Percentiles rank a stretch among this genome's conserved stretches.
Conservation (phyloP, 2,329 filamentous ascomycete species). For the Fusarium napiforme region DNA sequence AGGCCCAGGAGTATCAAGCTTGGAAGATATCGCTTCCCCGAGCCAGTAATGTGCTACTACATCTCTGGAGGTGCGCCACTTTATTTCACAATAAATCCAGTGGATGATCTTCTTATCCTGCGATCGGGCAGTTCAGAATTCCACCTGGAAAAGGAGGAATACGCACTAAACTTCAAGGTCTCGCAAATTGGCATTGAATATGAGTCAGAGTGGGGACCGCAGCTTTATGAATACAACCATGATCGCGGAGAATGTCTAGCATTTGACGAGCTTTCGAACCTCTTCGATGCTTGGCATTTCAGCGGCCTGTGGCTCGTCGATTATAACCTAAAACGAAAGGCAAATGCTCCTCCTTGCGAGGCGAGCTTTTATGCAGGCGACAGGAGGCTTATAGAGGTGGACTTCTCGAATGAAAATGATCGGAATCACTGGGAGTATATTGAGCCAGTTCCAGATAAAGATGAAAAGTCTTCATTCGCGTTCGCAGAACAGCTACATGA, state of each 20-base stretch:
- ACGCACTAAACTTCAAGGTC: too few relatives aligned
- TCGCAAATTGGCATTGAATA: neutral
- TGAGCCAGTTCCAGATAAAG: too few relatives aligned
- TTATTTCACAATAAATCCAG: neutral
- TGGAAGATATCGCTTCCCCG: too few relatives aligned
- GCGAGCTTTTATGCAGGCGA: neutral
- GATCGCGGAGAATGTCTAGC: neutral
- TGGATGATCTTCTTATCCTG: too few relatives aligned
- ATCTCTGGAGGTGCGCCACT: neutral
- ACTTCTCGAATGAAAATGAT: fast-evolving
- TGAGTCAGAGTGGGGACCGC: neutral
- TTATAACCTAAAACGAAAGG: neutral
- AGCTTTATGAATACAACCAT: neutral
- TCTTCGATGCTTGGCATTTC: too few relatives aligned
- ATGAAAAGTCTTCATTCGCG: neutral
- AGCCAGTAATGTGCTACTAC: too few relatives aligned
- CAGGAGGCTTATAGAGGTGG: neutral
- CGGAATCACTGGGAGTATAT: neutral
- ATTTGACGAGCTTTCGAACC: too few relatives aligned
- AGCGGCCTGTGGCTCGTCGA: neutral
- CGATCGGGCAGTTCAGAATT: too few relatives aligned
- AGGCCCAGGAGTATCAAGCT: too few relatives aligned
- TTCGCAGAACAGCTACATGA: neutral
- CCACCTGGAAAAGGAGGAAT: too few relatives aligned
- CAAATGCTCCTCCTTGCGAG: neutral